A percentile compares a stretch with the other conserved stretches of the same genome.
Evolutionary conservation across 1,284 basidiomycete species (phyloP).

Genomic region (Pterula multifida): DNA sequence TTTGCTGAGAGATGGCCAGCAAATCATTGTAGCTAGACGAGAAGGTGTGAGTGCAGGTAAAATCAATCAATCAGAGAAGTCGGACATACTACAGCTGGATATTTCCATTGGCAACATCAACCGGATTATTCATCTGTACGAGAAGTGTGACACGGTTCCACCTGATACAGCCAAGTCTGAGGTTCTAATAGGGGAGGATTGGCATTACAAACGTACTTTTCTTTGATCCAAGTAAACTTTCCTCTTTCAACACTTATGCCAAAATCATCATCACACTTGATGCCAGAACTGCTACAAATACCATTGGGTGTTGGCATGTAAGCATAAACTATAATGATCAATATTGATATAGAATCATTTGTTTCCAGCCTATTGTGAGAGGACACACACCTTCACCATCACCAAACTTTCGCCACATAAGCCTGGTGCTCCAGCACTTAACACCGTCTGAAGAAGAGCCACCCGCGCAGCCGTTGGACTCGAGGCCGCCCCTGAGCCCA

Average conservation of each 20-base stretch:
- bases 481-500: constrained; percentile 54
- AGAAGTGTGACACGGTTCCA: constrained; percentile 49
- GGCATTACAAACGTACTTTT: constrained; percentile 30
- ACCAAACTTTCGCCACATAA: constrained; percentile 62
- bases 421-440: constrained; percentile 54
- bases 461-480: constrained; percentile 48
- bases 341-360: constrained; percentile 2
- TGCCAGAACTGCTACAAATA: constrained; percentile 43
- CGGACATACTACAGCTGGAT: constrained; percentile 38
- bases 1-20: constrained; percentile 33
- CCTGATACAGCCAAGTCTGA: constrained; percentile 18
- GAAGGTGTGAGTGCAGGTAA: constrained; percentile 1
- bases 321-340: constrained; percentile 37
- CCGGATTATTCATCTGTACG: constrained; percentile 46
- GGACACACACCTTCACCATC: constrained; percentile 48
- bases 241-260: constrained; percentile 65
- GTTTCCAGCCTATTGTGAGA: no score
- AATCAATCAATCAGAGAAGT: neutral
- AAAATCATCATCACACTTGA: constrained; percentile 57
- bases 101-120: constrained; percentile 42
- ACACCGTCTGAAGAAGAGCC: constrained; percentile 45
- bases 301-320: constrained; percentile 43
- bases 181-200: neutral
- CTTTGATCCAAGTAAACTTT: constrained; percentile 48
- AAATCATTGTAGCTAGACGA: constrained; percentile 40